These are phyloP conservation scores for Aureobasidium zeae DNA, from an alignment of 2,329 filamentous ascomycete genomes.

Conservation along the genomic window DNA sequence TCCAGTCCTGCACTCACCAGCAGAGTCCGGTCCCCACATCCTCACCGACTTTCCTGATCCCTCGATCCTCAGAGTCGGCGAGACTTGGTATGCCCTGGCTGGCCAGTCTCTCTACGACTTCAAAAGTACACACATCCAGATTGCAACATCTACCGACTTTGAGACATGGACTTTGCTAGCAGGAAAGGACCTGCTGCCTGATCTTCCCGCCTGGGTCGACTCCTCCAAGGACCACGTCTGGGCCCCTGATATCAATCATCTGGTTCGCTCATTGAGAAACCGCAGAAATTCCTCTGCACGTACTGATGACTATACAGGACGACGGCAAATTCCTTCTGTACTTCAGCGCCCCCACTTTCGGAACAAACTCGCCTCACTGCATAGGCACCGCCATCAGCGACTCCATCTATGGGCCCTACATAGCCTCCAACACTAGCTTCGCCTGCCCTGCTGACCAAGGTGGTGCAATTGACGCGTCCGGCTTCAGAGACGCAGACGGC, in stretches of 20 bases:
- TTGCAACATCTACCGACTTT: slow-evolving; percentile 30
- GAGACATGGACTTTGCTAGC: slow-evolving; percentile 23
- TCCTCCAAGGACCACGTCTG: slow-evolving; percentile 24
- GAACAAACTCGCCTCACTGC: slow-evolving; percentile 22
- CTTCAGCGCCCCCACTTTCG: slow-evolving; percentile 22
- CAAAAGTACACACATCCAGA: slow-evolving; percentile 26
- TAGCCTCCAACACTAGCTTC: slow-evolving; percentile 20
- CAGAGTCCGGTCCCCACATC: slow-evolving; percentile 16
- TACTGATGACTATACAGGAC: slow-evolving; percentile 7
- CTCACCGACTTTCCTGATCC: slow-evolving; percentile 25
- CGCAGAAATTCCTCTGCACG: not conserved
- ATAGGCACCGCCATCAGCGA: slow-evolving; percentile 22
- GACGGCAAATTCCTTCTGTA: slow-evolving; percentile 25
- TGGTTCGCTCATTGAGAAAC: slow-evolving; percentile 10
- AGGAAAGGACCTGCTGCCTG: slow-evolving; percentile 26
- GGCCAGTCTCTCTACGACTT: slow-evolving; percentile 23
- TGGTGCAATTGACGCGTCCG: slow-evolving; percentile 25
- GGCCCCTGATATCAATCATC: slow-evolving; percentile 28
- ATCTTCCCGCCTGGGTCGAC: slow-evolving; percentile 25
- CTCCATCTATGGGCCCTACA: slow-evolving; percentile 22
- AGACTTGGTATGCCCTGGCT: slow-evolving; percentile 31
- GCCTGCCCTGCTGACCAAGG: slow-evolving; percentile 23
- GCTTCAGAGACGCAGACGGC: slow-evolving; percentile 22
- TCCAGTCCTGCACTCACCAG: slow-evolving; percentile 2
- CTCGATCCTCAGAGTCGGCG: slow-evolving; percentile 25